These are phyloP conservation scores for Plantago elongata DNA, from an alignment of 257 asterid species.

Conservation along the genomic window DNA sequence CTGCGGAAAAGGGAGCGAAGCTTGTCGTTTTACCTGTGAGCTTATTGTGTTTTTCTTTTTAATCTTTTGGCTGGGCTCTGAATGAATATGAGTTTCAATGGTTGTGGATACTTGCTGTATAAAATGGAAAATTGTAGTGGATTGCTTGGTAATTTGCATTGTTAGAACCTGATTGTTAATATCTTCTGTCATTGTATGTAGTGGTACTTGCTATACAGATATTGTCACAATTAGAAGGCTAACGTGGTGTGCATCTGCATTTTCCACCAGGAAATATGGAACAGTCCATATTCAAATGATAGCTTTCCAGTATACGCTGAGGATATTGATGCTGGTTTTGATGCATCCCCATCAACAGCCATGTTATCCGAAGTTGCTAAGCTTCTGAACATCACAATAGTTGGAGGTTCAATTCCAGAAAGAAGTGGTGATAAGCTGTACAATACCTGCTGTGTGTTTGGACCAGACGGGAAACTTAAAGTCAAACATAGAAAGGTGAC, in stretches of 20 bases:
- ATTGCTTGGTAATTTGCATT: background rate
- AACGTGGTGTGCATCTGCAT: background rate
- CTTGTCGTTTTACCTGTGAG: slow-evolving; percentile 87
- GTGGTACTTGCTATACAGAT: no score
- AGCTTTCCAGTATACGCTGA: slow-evolving; percentile 94
- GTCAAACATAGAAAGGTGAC: slow-evolving; percentile 95
- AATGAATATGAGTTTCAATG: background rate
- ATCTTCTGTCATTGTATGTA: background rate
- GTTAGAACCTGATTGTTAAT: background rate
- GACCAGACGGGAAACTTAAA: slow-evolving; percentile 75
- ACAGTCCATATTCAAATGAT: slow-evolving; percentile 88
- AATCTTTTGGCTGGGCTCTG: background rate
- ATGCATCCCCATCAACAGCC: slow-evolving; percentile 83
- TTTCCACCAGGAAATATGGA: slow-evolving; percentile 85
- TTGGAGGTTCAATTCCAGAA: slow-evolving; percentile 97
- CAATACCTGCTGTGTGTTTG: slow-evolving; percentile 88
- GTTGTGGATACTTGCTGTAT: background rate
- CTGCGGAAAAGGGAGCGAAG: slow-evolving; percentile 81
- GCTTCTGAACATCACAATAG: slow-evolving; percentile 62
- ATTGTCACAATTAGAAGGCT: background rate
- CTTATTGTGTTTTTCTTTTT: slow-evolving; percentile 11
- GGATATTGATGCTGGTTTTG: slow-evolving; percentile 89
- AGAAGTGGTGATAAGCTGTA: slow-evolving; percentile 75
- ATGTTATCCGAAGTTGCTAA: slow-evolving; percentile 83
- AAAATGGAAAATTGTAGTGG: background rate